Conservation (phyloP, 495 filamentous ascomycete species). For the Trichoderma gamsii region DNA sequence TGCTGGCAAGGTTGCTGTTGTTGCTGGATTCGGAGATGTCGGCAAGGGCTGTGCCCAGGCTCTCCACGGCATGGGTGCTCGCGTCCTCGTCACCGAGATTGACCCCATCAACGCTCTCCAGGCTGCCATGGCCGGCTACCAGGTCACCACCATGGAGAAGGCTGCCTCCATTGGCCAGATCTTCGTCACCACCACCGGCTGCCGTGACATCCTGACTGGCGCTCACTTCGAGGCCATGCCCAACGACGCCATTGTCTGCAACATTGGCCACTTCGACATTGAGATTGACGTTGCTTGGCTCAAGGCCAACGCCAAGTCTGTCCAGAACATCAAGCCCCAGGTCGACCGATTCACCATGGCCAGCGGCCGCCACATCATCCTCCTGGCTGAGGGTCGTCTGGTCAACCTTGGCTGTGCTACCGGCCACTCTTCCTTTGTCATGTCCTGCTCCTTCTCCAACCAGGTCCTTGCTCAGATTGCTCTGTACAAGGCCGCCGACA, state of each 20-base stretch:
- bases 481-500: conserved; percentile 88
- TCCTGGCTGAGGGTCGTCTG: conserved; percentile 95
- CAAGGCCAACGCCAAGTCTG: conserved; percentile 85
- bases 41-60: conserved; percentile 98
- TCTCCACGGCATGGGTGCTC: conserved; percentile 92
- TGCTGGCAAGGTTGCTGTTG: conserved; percentile 95
- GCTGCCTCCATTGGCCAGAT: conserved; percentile 84
- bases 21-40: conserved; percentile 97
- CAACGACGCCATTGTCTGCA: conserved; percentile 99
- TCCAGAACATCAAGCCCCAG: conserved; percentile 99
- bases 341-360: conserved; percentile 95
- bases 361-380: conserved; percentile 94
- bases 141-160: conserved; percentile 97
- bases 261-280: conserved; percentile 99
- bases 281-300: conserved; percentile 99
- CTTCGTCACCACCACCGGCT: conserved; percentile 98
- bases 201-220: conserved; percentile 91
- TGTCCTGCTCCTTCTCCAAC: conserved; percentile 99
- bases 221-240: conserved; percentile 94
- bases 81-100: conserved; percentile 93
- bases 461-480: conserved; percentile 99
- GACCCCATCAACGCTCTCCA: conserved; percentile 99
- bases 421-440: conserved; percentile 98
- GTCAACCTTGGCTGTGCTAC: conserved; percentile 99
- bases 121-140: conserved; percentile 92